Evolutionary conservation across 2,329 filamentous ascomycete genomes (phyloP).

Genomic region (Aureobasidium mangrovei): DNA sequence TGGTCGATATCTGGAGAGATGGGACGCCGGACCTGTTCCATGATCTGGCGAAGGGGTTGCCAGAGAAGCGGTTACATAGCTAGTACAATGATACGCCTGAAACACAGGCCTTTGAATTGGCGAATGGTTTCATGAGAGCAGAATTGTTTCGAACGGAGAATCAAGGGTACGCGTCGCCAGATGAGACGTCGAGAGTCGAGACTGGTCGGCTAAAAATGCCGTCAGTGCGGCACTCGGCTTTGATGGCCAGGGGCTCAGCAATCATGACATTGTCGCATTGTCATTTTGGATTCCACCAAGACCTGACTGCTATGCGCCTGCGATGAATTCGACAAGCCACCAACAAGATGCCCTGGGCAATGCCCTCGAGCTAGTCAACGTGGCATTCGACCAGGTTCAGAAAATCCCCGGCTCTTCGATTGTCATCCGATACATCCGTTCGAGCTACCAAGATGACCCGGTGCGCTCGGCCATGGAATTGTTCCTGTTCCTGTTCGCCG

Average conservation of each 20-base stretch:
- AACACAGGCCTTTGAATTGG: background rate
- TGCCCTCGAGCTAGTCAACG: constrained; percentile 15
- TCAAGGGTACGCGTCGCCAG: no score
- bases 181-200: no score
- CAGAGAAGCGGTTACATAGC: constrained; percentile 4
- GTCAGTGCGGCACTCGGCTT: background rate
- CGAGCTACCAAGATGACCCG: constrained; percentile 95
- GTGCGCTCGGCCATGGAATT: constrained; percentile 89
- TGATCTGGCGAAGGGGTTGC: background rate
- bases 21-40: background rate
- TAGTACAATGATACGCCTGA: constrained; percentile 1
- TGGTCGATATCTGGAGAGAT: background rate
- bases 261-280: background rate
- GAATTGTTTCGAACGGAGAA: no score
- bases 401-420: constrained; percentile 91
- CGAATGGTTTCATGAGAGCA: no score
- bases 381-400: constrained; percentile 54
- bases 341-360: constrained; percentile 12
- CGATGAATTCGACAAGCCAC: constrained; percentile 12
- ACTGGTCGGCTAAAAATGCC: no score
- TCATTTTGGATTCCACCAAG: background rate
- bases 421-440: constrained; percentile 87
- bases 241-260: background rate
- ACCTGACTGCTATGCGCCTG: background rate
- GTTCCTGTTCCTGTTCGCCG: constrained; percentile 87